phyloP scores from a whole-genome alignment of 768 basidiomycete species.

The Psilocybe cubensis region DNA sequence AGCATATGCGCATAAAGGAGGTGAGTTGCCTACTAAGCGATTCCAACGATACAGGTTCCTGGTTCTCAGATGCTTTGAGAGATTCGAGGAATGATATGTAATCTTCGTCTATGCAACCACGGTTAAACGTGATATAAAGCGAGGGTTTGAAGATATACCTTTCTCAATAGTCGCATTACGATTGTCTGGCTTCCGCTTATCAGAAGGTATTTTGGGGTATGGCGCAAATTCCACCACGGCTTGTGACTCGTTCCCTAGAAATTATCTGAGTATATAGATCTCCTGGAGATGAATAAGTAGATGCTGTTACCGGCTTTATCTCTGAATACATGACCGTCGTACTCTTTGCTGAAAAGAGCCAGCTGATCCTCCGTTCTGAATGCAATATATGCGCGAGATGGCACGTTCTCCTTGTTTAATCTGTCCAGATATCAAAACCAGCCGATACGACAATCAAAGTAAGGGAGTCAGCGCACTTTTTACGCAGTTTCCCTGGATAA shows the following conservation, averaged over 20 bases:
- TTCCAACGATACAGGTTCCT: constrained; percentile 69
- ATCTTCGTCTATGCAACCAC: constrained; percentile 64
- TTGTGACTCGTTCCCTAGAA: constrained; percentile 84
- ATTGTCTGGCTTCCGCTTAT: constrained; percentile 77
- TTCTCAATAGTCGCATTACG: constrained; percentile 89
- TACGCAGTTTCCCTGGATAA: constrained; percentile 69
- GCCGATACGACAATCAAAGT: background rate
- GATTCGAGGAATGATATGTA: constrained; percentile 82
- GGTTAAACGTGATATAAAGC: background rate
- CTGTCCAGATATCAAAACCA: constrained; percentile 40
- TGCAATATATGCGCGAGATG: constrained; percentile 90
- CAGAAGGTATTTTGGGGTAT: constrained; percentile 81
- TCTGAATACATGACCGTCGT: constrained; percentile 90
- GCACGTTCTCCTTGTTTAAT: constrained; percentile 80
- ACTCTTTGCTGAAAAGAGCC: constrained; percentile 76
- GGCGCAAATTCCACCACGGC: constrained; percentile 95
- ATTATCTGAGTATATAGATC: background rate
- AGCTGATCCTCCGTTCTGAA: constrained; percentile 81
- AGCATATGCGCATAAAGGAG: constrained; percentile 2
- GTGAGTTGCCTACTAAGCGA: constrained; percentile 50
- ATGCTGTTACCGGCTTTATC: constrained; percentile 81
- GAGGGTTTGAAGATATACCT: constrained; percentile 47
- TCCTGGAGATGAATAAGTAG: background rate
- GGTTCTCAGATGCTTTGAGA: constrained; percentile 52
- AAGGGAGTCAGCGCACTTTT: constrained; percentile 50